Evolutionary conservation across 2,329 filamentous ascomycete species (phyloP).

Genomic region (Fusarium oligoseptatum): DNA sequence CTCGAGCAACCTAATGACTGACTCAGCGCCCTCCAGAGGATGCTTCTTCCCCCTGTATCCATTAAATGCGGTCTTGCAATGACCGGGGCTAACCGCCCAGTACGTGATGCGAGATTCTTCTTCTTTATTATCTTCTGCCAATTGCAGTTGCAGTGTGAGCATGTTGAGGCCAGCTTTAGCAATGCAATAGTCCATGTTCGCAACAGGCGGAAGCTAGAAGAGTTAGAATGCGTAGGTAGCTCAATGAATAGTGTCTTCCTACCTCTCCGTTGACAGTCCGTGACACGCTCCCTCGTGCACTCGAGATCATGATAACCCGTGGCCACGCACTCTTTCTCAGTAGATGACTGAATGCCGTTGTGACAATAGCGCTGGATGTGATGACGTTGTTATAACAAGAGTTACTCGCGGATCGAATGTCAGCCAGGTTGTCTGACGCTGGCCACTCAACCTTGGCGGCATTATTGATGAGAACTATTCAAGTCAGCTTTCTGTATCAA

Average conservation of each 20-base stretch:
- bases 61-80: slow-evolving; percentile 23
- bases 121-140: neutral
- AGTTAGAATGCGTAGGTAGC: neutral
- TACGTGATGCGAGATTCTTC: neutral
- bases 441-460: slow-evolving; percentile 8
- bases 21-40: slow-evolving; percentile 6
- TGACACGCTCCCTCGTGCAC: slow-evolving; percentile 10
- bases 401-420: slow-evolving; percentile 3
- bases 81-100: slow-evolving; percentile 15
- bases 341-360: neutral
- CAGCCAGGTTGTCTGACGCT: neutral
- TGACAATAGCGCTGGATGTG: slow-evolving; percentile 1
- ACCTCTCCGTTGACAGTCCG: slow-evolving; percentile 7
- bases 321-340: slow-evolving; percentile 4
- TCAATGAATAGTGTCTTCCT: fast-evolving
- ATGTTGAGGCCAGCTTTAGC: slow-evolving; percentile 17
- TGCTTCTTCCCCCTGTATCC: slow-evolving; percentile 5
- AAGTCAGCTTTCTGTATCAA: fast-evolving
- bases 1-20: slow-evolving; percentile 9
- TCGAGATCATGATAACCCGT: slow-evolving; percentile 22
- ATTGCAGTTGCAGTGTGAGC: slow-evolving; percentile 10
- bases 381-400: slow-evolving; percentile 19
- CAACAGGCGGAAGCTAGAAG: slow-evolving; percentile 12
- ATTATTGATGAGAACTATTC: slow-evolving; percentile 8
- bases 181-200: slow-evolving; percentile 20